Conservation (phyloP, 2,329 filamentous ascomycete species). For the Penicillium vulpinum region DNA sequence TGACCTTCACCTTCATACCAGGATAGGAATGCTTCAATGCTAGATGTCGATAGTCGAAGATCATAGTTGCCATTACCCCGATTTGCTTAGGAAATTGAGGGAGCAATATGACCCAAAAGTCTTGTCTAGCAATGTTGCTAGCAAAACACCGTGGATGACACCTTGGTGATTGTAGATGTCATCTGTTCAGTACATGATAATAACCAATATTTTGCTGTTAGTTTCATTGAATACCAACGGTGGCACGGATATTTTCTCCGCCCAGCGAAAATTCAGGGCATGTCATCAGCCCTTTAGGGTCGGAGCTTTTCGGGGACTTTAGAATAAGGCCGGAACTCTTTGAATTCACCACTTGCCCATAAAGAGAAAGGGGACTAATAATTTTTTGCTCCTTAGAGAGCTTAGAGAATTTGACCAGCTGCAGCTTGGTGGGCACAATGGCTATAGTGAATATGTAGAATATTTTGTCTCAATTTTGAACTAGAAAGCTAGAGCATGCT, state of each 20-base stretch:
- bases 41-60: slow-evolving; percentile 75
- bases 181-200: slow-evolving; percentile 69
- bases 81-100: slow-evolving; percentile 76
- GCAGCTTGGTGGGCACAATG: no score
- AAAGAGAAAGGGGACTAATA: no score
- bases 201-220: slow-evolving; percentile 66
- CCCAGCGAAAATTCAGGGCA: neutral
- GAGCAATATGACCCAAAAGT: slow-evolving; percentile 84
- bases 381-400: no score
- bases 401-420: no score
- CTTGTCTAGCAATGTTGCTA: slow-evolving; percentile 92
- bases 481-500: neutral
- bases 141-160: slow-evolving; percentile 82
- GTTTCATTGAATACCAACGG: slow-evolving; percentile 68
- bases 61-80: slow-evolving; percentile 81
- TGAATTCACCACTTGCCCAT: neutral
- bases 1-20: slow-evolving; percentile 74
- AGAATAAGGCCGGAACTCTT: neutral
- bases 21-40: slow-evolving; percentile 71
- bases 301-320: neutral
- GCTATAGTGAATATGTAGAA: neutral
- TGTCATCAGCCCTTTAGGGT: neutral
- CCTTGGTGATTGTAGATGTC: slow-evolving; percentile 84
- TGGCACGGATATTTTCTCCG: slow-evolving; percentile 54
- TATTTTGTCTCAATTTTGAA: neutral